Evolutionary conservation across 371 early-diverging fungal genomes (phyloP).

Genomic region (Smittium culicis): DNA sequence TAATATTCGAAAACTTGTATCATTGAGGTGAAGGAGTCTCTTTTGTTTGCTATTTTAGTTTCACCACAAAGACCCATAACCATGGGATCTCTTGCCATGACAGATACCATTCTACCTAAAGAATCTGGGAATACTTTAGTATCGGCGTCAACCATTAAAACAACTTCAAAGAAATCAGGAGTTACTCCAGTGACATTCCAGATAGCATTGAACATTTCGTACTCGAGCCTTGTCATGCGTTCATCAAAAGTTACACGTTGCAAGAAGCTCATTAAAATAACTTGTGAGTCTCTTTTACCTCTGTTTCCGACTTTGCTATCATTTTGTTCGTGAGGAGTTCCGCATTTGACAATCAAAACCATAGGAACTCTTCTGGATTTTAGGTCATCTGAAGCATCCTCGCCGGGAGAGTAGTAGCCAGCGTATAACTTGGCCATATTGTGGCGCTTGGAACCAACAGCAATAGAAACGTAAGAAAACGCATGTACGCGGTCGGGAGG

Average conservation of each 20-base stretch:
- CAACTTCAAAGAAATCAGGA: slow-evolving; percentile 68
- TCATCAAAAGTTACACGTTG: slow-evolving; percentile 66
- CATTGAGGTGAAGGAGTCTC: slow-evolving; percentile 68
- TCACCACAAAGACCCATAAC: slow-evolving; percentile 81
- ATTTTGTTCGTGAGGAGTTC: slow-evolving; percentile 49
- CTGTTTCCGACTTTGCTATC: slow-evolving; percentile 78
- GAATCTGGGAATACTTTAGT: slow-evolving; percentile 67
- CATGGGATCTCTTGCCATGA: slow-evolving; percentile 56
- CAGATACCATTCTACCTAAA: slow-evolving; percentile 51
- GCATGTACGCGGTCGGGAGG: slow-evolving; percentile 48
- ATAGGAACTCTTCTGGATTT: slow-evolving; percentile 51
- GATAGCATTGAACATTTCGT: slow-evolving; percentile 67
- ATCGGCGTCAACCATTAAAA: slow-evolving; percentile 87
- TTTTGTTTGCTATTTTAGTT: slow-evolving; percentile 76
- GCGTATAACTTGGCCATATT: slow-evolving; percentile 92
- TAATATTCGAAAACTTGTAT: slow-evolving; percentile 97
- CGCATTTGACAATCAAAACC: slow-evolving; percentile 73
- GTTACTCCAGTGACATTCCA: slow-evolving; percentile 61
- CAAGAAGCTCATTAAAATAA: slow-evolving; percentile 87
- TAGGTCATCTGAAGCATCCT: slow-evolving; percentile 38
- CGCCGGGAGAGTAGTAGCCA: slow-evolving; percentile 66
- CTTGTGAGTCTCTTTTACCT: slow-evolving; percentile 92
- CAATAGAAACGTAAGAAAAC: slow-evolving; percentile 83
- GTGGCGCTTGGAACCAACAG: slow-evolving; percentile 78
- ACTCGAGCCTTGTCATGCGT: slow-evolving; percentile 73